Evolutionary conservation across 768 basidiomycete genomes (phyloP), one percentile per base, ranked within the genome.

Genomic region (Mycena belliarum): DNA sequence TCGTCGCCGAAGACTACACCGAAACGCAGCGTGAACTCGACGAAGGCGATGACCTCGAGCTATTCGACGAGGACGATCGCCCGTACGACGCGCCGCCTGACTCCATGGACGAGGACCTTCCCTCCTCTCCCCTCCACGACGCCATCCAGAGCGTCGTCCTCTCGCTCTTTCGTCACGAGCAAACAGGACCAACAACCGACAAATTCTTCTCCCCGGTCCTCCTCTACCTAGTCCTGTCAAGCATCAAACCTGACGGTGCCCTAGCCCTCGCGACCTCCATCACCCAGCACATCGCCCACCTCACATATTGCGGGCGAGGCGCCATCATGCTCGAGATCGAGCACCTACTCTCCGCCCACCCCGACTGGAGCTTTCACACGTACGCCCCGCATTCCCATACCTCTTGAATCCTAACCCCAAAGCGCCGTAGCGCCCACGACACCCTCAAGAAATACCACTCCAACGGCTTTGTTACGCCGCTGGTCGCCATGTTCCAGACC

Each of bases 271-370:
- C 35, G 41, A 38, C 7, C 33, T 7, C 14, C 12, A 60, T 60
- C 16, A 60, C 58, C 1, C 52, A 54, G 25, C 12, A 28, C 0
- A 60, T 54, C 18, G 47, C 52, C 2, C 35, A 53, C 16, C 25
- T 53, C 1, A 49, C 50, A 1, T 59, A 59, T 32, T 28, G 23
- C 6, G 52, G 58, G 4, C 47, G 41, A 6, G 47, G 38, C 15
- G 10, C 52, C 3, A 3, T 59, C 25, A 49, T 59, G 38, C 23
- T 54, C 9, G 47, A 59, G 58, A 59, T 59, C 21, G 52, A 59
- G 47, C n/a, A 29, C n/a, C n/a, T n/a, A n/a, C n/a, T n/a, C n/a
- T n/a, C n/a, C n/a, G n/a, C n/a, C n/a, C 3, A 52, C 10, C 44
- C 32, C 1, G 29, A 47, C 20, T 38, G 37, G 43, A 40, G 38